Conservation (phyloP, 1,284 basidiomycete species). For the Apiotrichum porosum region DNA sequence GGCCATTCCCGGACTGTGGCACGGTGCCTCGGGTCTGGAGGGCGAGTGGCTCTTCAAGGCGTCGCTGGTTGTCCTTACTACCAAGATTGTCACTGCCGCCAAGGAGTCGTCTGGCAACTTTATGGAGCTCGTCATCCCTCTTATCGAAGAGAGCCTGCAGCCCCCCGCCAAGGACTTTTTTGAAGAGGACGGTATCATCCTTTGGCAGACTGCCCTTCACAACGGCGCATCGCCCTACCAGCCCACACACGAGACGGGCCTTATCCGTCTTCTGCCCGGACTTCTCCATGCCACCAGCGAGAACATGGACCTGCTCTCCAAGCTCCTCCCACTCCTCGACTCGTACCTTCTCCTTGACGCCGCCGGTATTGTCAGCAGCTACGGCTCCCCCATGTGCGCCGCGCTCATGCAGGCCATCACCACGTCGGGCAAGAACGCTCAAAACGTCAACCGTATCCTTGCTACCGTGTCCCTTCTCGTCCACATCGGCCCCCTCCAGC, state of each 20-base stretch:
- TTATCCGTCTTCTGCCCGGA: slow-evolving; percentile 66
- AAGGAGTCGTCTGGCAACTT: slow-evolving; percentile 37
- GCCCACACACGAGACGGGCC: slow-evolving; percentile 42
- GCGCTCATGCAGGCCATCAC: slow-evolving; percentile 33
- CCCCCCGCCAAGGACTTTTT: slow-evolving; percentile 62
- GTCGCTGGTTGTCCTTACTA: slow-evolving; percentile 65
- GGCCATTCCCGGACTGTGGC: slow-evolving; percentile 68
- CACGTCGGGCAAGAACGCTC: slow-evolving; percentile 26
- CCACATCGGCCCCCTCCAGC: slow-evolving; percentile 27
- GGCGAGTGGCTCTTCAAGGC: slow-evolving; percentile 76
- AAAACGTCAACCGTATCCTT: slow-evolving; percentile 28
- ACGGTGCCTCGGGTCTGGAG: slow-evolving; percentile 48
- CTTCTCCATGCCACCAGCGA: slow-evolving; percentile 59
- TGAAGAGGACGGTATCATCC: slow-evolving; percentile 68
- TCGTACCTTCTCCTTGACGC: slow-evolving; percentile 75
- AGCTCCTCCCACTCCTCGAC: slow-evolving; percentile 64
- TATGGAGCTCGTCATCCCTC: slow-evolving; percentile 59
- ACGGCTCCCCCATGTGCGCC: slow-evolving; percentile 29
- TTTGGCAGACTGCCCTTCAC: slow-evolving; percentile 70
- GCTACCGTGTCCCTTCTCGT: slow-evolving; percentile 33
- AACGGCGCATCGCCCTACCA: slow-evolving; percentile 61
- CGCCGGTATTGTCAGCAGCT: slow-evolving; percentile 54
- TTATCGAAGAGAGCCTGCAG: slow-evolving; percentile 69
- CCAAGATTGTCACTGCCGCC: slow-evolving; percentile 59
- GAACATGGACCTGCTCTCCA: slow-evolving; percentile 72